Percentiles rank a stretch among this genome's conserved stretches.
Conservation (phyloP, 768 basidiomycete species). For the Agaricus sinodeliciosus region DNA sequence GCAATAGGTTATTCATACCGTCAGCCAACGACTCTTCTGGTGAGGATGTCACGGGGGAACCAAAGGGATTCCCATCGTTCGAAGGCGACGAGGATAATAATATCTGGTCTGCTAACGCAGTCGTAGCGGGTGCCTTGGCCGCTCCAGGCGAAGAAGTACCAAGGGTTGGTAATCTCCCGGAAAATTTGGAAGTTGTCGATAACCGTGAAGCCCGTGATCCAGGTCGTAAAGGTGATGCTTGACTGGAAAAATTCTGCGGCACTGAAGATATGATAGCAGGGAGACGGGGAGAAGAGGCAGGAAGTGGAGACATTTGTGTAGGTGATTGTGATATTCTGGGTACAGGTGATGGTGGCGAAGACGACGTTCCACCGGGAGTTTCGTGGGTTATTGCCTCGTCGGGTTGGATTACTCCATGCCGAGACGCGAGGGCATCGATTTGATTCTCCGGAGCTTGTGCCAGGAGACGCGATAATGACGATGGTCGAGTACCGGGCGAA, state of each 20-base stretch:
- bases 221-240: slow-evolving; percentile 58
- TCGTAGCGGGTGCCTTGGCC: slow-evolving; percentile 61
- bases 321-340: slow-evolving; percentile 15
- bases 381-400: slow-evolving; percentile 13
- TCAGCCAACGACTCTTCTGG: slow-evolving; percentile 59
- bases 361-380: slow-evolving; percentile 10
- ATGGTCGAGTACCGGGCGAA: slow-evolving; percentile 65
- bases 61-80: slow-evolving; percentile 32
- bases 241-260: slow-evolving; percentile 26
- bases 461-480: slow-evolving; percentile 71
- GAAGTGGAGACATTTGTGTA: slow-evolving; percentile 23
- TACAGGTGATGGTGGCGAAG: slow-evolving; percentile 16
- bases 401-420: slow-evolving; percentile 15
- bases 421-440: slow-evolving; percentile 14
- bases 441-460: slow-evolving; percentile 59
- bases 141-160: slow-evolving; percentile 36
- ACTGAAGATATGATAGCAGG: slow-evolving; percentile 26
- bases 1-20: slow-evolving; percentile 41
- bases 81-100: slow-evolving; percentile 40
- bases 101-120: slow-evolving; percentile 54
- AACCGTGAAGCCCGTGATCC: slow-evolving; percentile 67
- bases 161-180: slow-evolving; percentile 56
- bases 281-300: slow-evolving; percentile 31
- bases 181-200: slow-evolving; percentile 65
- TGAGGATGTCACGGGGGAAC: slow-evolving; percentile 41